Conservation (phyloP, 78 protist species). For the Monosiga brevicollis region DNA sequence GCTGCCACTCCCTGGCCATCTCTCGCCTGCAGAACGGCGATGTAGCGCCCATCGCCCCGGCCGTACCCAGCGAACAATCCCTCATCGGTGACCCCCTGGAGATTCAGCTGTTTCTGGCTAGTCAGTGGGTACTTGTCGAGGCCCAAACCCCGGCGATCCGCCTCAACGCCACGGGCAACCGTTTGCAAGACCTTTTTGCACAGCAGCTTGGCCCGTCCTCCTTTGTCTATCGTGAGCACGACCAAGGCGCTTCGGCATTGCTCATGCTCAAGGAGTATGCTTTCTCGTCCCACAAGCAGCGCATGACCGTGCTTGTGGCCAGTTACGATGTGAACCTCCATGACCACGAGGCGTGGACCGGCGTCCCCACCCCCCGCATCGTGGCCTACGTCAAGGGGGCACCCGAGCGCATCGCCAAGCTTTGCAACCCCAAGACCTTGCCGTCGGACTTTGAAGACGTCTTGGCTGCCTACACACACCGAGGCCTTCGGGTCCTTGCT, state of each 20-base stretch:
- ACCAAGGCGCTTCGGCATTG: no score
- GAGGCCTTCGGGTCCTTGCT: conserved; percentile 78
- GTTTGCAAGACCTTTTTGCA: not conserved
- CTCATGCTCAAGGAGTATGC: not conserved
- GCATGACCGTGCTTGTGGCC: conserved; percentile 60
- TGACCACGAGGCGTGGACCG: conserved; percentile 5
- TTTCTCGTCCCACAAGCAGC: conserved; percentile 55
- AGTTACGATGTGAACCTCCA: not conserved
- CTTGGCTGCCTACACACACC: conserved; percentile 36
- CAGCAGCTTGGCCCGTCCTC: no score
- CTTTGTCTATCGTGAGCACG: no score
- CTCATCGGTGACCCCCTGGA: conserved; percentile 79
- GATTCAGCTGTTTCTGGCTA: conserved; percentile 55
- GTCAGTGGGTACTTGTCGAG: conserved; percentile 26
- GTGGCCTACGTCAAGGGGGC: conserved; percentile 68
- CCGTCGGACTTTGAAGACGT: conserved; percentile 42
- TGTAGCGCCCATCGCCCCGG: no score
- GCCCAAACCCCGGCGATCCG: no score
- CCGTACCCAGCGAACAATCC: no score
- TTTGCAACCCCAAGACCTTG: conserved; percentile 32
- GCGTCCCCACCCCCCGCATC: not conserved
- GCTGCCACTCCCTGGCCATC: conserved; percentile 63
- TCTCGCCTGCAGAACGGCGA: no score
- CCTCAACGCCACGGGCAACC: no score
- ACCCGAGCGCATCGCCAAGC: conserved; percentile 61